Evolutionary conservation across 371 early-diverging fungal species (phyloP).

Genomic region (Lichtheimia ornata): DNA sequence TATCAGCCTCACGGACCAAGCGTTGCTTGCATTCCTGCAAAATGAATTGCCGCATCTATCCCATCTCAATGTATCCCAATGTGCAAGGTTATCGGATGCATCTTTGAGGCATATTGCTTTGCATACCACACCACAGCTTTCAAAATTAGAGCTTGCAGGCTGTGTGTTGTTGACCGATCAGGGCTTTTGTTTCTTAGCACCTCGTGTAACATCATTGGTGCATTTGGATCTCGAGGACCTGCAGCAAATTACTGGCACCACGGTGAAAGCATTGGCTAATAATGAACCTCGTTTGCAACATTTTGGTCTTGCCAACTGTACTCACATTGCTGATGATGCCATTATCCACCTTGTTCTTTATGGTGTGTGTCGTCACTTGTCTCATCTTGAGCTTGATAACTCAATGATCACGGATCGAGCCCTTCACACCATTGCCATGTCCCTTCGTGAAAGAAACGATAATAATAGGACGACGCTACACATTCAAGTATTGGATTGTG

Average conservation of each 20-base stretch:
- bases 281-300: conserved; percentile 34
- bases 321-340: conserved; percentile 47
- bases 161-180: conserved; percentile 51
- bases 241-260: conserved; percentile 43
- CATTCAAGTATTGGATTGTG: conserved; percentile 46
- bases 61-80: conserved; percentile 53
- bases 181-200: conserved; percentile 44
- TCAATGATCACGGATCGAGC: conserved; percentile 39
- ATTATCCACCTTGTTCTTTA: conserved; percentile 32
- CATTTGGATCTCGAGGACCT: conserved; percentile 60
- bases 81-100: conserved; percentile 45
- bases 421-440: conserved; percentile 31
- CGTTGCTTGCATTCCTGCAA: conserved; percentile 37
- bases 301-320: conserved; percentile 54
- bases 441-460: conserved; percentile 2
- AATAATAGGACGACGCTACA: conserved; percentile 14
- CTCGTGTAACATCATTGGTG: conserved; percentile 35
- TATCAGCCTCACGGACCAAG: conserved; percentile 43
- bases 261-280: conserved; percentile 49
- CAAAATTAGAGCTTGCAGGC: conserved; percentile 54
- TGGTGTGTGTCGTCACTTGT: conserved; percentile 28
- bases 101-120: conserved; percentile 41
- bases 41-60: conserved; percentile 19
- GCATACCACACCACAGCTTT: conserved; percentile 31
- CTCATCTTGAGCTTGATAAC: conserved; percentile 42